Percentiles rank a stretch among this genome's conserved stretches.
Conservation (phyloP, 495 filamentous ascomycete species). For the Aspergillus hancockii region DNA sequence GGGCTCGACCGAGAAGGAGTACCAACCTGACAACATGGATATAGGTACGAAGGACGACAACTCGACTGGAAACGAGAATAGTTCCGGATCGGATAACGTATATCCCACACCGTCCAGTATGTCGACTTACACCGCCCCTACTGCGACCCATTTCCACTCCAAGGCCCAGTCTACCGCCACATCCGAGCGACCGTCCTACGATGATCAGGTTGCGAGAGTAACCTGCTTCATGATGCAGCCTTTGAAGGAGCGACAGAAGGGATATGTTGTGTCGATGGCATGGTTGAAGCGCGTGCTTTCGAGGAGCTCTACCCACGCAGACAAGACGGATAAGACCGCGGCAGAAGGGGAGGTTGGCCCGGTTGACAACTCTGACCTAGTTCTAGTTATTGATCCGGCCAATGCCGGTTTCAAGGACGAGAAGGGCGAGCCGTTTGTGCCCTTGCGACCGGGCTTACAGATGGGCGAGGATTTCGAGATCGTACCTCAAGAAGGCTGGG, state of each 20-base stretch:
- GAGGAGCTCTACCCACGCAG: slow-evolving; percentile 59
- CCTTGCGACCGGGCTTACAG: slow-evolving; percentile 69
- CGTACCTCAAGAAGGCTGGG: slow-evolving; percentile 78
- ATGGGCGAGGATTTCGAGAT: slow-evolving; percentile 72
- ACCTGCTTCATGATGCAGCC: slow-evolving; percentile 51
- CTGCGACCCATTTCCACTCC: slow-evolving; percentile 19
- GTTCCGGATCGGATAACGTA: slow-evolving; percentile 23
- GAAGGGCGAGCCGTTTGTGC: slow-evolving; percentile 64
- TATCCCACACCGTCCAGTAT: slow-evolving; percentile 36
- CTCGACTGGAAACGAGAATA: slow-evolving; percentile 21
- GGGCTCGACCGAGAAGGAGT: slow-evolving; percentile 20
- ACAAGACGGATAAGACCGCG: slow-evolving; percentile 57
- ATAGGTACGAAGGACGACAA: slow-evolving; percentile 25
- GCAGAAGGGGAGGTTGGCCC: slow-evolving; percentile 70
- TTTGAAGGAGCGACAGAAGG: slow-evolving; percentile 67
- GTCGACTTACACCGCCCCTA: slow-evolving; percentile 30
- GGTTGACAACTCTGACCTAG: slow-evolving; percentile 78
- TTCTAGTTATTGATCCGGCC: slow-evolving; percentile 44
- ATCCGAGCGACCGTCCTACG: slow-evolving; percentile 56
- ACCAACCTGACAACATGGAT: slow-evolving; percentile 29
- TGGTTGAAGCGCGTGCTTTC: slow-evolving; percentile 80
- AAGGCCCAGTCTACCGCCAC: slow-evolving; percentile 16
- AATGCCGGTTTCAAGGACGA: slow-evolving; percentile 50
- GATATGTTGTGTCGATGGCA: slow-evolving; percentile 72
- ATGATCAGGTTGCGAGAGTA: slow-evolving; percentile 77